Evolutionary conservation across 192 early-diverging fungal species (phyloP), one percentile per base, ranked within the genome.

Genomic region (Umbelopsis ramanniana): DNA sequence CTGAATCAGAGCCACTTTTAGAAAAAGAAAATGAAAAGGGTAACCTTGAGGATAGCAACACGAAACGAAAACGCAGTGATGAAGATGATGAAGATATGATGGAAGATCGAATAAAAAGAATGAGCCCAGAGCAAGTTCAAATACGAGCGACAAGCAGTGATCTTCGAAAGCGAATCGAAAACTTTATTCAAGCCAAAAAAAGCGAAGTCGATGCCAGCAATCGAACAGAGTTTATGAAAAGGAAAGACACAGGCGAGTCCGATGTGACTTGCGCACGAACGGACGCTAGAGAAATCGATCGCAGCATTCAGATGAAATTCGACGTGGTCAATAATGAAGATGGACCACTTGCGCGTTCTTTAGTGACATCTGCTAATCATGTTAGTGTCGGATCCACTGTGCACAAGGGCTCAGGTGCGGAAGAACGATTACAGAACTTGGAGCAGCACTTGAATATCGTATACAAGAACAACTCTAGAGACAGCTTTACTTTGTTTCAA

Each of bases 261-360:
- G 79, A 81, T 24, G 73, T 77, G 12, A 80, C 79, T 19, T 93
- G 93, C 68, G 91, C 93, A 22, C 84, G 93, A 43, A 86, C 84
- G 9, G 92, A 95, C 71, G 89, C 92, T 4, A 84, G 84, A 47
- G 88, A 88, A 63, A 80, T 91, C 6, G 94, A 91, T 72, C 80
- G 90, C 10, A 92, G 89, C 21, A 89, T 94, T 26, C 91, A 94
- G 74, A 91, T 96, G 83, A 93, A 92, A 52, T 81, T 86, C 46
- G 88, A 93, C 46, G 81, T 89, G 26, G 85, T 87, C 29, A 84
- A 89, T 57, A 94, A 89, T 68, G 86, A 89, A 68, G 83, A 82
- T 71, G 85, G 82, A 11, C 89, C 90, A 19, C 70, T 93, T 24
- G 86, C 84, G 67, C 80, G 90, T 46, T 92, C 89, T 0, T 83